Conservation (phyloP, 768 basidiomycete species). For the Boletales sp. region DNA sequence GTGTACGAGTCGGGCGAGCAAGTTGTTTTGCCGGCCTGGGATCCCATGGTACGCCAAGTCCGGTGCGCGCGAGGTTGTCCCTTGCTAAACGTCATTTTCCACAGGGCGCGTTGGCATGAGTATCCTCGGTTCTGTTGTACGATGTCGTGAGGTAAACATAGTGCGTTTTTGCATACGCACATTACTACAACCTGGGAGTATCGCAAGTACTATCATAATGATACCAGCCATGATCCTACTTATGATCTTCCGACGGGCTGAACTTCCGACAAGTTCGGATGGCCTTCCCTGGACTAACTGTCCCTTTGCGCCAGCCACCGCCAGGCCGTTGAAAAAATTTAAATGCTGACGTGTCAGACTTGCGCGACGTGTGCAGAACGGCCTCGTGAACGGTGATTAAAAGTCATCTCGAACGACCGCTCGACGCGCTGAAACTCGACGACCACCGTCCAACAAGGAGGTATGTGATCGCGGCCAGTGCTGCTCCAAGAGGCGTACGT, state of each 20-base stretch:
- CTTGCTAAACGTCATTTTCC: neutral
- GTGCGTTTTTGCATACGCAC: neutral
- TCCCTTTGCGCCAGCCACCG: neutral
- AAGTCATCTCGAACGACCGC: too few species aligned
- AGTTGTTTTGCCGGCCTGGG: conserved; percentile 83
- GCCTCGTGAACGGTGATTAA: too few species aligned
- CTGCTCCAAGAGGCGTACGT: too few species aligned
- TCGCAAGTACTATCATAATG: neutral
- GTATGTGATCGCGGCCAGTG: too few species aligned
- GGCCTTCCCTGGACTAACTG: neutral
- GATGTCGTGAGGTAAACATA: too few species aligned
- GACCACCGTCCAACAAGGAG: too few species aligned
- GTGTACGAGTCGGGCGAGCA: conserved; percentile 69
- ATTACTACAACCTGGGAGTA: neutral
- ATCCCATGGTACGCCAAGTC: conserved; percentile 36
- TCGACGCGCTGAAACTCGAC: too few species aligned
- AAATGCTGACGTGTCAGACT: too few species aligned
- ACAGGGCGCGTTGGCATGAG: conserved; percentile 26
- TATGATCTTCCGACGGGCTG: neutral
- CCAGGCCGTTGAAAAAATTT: too few species aligned
- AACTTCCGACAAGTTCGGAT: neutral
- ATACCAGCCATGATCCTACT: neutral
- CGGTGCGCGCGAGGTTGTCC: neutral
- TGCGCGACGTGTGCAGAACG: too few species aligned
- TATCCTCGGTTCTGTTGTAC: neutral